Evolutionary conservation across 352 stramenopile genomes (phyloP).

Genomic region (Phytophthora pluvialis): DNA sequence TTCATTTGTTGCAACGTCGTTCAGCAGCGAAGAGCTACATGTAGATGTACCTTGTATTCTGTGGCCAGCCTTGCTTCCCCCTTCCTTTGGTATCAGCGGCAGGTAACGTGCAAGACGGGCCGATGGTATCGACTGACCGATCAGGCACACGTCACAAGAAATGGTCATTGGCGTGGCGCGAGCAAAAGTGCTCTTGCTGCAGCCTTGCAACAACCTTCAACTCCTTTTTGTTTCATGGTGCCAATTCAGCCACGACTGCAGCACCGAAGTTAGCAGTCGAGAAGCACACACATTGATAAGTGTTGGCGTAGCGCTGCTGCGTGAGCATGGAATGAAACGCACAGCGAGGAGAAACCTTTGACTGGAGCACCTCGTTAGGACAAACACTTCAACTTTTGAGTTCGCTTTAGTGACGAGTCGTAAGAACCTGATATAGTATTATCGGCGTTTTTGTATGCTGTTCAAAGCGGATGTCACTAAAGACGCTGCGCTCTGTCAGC

Average conservation of each 20-base stretch:
- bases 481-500: neutral
- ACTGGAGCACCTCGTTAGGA: no score
- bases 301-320: no score
- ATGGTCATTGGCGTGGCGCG: neutral
- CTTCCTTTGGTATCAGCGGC: neutral
- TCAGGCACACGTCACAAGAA: neutral
- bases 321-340: no score
- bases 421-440: neutral
- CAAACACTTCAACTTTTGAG: neutral
- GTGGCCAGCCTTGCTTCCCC: neutral
- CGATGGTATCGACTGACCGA: neutral
- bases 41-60: neutral
- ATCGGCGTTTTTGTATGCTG: slow-evolving; percentile 11
- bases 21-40: neutral
- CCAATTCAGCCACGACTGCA: no score
- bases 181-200: neutral
- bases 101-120: neutral
- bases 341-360: no score
- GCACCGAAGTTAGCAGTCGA: no score
- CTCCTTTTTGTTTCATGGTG: no score
- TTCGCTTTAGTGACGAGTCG: neutral
- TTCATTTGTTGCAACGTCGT: slow-evolving; percentile 15
- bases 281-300: no score
- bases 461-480: slow-evolving; percentile 14
- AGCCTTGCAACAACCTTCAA: neutral